Conservation (phyloP, 495 filamentous ascomycete species). For the Articulospora tetracladia region DNA sequence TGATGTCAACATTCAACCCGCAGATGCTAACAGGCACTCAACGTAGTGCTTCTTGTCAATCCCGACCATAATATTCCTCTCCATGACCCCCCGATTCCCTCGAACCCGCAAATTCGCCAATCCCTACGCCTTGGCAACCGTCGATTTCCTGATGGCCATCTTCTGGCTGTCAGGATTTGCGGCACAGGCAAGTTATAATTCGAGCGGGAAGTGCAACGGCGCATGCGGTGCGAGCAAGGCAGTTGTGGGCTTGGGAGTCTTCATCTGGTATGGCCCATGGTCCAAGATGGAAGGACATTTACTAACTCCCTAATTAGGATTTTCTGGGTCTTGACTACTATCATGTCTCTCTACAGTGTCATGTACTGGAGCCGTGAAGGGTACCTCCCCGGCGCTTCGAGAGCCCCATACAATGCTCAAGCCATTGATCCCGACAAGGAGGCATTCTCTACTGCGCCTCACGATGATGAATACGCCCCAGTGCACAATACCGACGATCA, state of each 20-base stretch:
- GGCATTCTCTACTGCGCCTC: constrained; percentile 50
- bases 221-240: constrained; percentile 72
- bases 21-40: not conserved
- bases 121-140: constrained; percentile 71
- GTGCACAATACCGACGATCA: constrained; percentile 24
- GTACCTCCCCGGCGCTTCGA: constrained; percentile 62
- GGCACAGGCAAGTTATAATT: constrained; percentile 64
- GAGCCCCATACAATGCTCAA: constrained; percentile 45
- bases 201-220: constrained; percentile 42
- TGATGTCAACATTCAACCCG: not conserved
- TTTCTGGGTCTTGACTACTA: constrained; percentile 66
- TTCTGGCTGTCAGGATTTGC: constrained; percentile 86
- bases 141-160: constrained; percentile 70
- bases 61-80: constrained; percentile 78
- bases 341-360: constrained; percentile 72
- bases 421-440: constrained; percentile 57
- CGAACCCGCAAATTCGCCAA: constrained; percentile 75
- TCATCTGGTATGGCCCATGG: constrained; percentile 65
- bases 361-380: constrained; percentile 76
- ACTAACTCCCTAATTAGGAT: constrained; percentile 44
- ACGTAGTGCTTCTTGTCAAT: constrained; percentile 78
- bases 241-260: constrained; percentile 71
- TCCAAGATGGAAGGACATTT: too few relatives aligned
- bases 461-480: constrained; percentile 42
- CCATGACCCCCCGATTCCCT: constrained; percentile 79